Evolutionary conservation across 768 basidiomycete genomes (phyloP), one percentile per base, ranked within the genome.

Genomic region (Cyclocybe aegerita): DNA sequence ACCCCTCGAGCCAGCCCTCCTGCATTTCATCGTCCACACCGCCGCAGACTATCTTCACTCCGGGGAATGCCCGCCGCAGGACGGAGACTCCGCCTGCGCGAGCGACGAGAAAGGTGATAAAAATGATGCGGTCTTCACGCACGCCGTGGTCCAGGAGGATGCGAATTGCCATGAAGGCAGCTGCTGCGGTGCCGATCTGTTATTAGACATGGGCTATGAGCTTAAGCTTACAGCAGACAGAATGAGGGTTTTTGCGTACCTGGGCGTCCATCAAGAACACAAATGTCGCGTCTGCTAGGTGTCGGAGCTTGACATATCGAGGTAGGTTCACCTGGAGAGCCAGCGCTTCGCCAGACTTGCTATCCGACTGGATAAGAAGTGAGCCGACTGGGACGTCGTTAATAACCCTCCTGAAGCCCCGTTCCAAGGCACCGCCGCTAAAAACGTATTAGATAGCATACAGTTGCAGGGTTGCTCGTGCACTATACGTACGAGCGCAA

Each of bases 121-220:
- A 95, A 49, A 97, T 83, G 57, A 97, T 95, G 59, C 81, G 84
- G 52, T 88, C 83, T 65, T 93, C 82, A 48, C 66, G 79, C 12
- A 96, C 85, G 9, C 96, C 93, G 58, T 99, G 96, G 64, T 99
- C 96, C 12, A 98, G 78, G 8, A 98, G 73, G 9, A 96, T 81
- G 29, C 96, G 88, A 53, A 99, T 90, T 0, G 94, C 88, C 96
- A 98, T 98, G 66, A 98, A 90, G 14, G 87, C 86, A 3, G 91
- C 84, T 0, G 95, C 94, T 4, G 87, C 96, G 0, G 96, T 98
- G 5, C 92, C 93, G 65, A 98, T 93, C 86, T 96, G 56, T 23
- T 23, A 12, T 33, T 39, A 10, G 14, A 11, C 43, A 4, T 33
- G n/a, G 38, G 31, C 12, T 12, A 50, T 16, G 9, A 38, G 31